These are phyloP conservation scores for Penicillium sp. DNA, from an alignment of 2,329 filamentous ascomycete species.

Conservation along the genomic window DNA sequence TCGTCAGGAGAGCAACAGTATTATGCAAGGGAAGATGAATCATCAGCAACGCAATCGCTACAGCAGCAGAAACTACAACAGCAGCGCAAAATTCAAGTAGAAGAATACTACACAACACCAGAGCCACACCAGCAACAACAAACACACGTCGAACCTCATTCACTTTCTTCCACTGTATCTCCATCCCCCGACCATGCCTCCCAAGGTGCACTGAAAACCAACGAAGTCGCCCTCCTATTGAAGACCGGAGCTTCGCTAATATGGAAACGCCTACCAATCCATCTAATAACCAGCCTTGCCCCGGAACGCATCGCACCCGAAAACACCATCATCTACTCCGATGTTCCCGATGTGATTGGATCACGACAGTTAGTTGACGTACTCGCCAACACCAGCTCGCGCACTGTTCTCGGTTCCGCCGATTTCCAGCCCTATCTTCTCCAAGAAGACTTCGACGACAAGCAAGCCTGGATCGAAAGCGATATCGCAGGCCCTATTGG, in stretches of 20 bases:
- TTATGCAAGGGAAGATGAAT: not conserved
- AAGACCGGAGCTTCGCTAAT: slow-evolving; percentile 25
- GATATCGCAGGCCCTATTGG: slow-evolving; percentile 24
- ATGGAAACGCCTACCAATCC: slow-evolving; percentile 25
- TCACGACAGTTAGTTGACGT: slow-evolving; percentile 21
- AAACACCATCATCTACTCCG: slow-evolving; percentile 24
- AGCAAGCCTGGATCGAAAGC: slow-evolving; percentile 23
- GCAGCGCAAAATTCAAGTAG: not conserved
- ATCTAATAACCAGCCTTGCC: slow-evolving; percentile 23
- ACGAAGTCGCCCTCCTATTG: slow-evolving; percentile 19
- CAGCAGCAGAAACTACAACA: not conserved
- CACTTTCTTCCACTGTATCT: not conserved
- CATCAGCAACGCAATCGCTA: not conserved
- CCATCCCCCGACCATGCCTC: not conserved
- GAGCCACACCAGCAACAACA: not conserved
- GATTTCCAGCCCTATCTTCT: slow-evolving; percentile 20
- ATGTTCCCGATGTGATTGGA: slow-evolving; percentile 22
- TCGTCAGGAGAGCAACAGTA: not conserved
- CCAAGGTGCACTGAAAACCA: slow-evolving; percentile 3
- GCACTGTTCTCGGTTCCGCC: slow-evolving; percentile 11
- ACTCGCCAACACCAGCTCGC: slow-evolving; percentile 20
- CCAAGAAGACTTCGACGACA: slow-evolving; percentile 21
- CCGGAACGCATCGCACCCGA: slow-evolving; percentile 20
- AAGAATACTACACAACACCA: not conserved
- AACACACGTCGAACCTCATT: not conserved